Evolutionary conservation across 306 rosid species (phyloP).

Genomic region (Glycine soja): DNA sequence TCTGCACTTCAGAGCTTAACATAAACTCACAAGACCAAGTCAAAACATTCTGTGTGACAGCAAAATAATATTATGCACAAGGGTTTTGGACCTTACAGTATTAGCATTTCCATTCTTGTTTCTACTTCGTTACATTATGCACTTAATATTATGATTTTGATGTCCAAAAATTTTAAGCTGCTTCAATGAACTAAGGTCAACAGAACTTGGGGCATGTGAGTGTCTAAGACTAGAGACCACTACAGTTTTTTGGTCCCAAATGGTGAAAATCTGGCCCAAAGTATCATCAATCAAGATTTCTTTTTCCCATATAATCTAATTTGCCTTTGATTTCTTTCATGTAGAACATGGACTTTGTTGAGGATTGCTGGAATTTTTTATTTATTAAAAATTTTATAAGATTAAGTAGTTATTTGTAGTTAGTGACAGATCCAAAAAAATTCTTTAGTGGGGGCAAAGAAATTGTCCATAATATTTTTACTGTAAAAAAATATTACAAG

Average conservation of each 20-base stretch:
- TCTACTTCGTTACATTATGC: conserved; percentile 1
- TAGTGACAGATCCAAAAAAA: no score
- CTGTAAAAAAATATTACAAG: no score
- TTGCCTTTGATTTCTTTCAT: not conserved
- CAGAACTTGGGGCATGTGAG: not conserved
- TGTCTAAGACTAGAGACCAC: not conserved
- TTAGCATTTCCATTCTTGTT: not conserved
- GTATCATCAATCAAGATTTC: not conserved
- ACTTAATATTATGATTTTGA: not conserved
- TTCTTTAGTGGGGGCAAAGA: no score
- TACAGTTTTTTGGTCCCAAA: not conserved
- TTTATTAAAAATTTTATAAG: not conserved
- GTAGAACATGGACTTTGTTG: not conserved
- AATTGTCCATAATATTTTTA: no score
- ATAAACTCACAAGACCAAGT: not conserved
- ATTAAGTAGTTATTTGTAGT: not conserved
- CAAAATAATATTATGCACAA: not conserved
- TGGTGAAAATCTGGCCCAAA: conserved; percentile 5
- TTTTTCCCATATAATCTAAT: not conserved
- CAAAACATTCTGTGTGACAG: not conserved
- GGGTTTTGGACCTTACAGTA: not conserved
- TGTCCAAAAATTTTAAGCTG: not conserved
- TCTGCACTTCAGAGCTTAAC: conserved; percentile 1
- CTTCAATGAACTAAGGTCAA: not conserved
- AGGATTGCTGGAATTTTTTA: not conserved